Evolutionary conservation across 2,329 filamentous ascomycete genomes (phyloP), one percentile per base, ranked within the genome.

Genomic region (Ascochyta lentis): DNA sequence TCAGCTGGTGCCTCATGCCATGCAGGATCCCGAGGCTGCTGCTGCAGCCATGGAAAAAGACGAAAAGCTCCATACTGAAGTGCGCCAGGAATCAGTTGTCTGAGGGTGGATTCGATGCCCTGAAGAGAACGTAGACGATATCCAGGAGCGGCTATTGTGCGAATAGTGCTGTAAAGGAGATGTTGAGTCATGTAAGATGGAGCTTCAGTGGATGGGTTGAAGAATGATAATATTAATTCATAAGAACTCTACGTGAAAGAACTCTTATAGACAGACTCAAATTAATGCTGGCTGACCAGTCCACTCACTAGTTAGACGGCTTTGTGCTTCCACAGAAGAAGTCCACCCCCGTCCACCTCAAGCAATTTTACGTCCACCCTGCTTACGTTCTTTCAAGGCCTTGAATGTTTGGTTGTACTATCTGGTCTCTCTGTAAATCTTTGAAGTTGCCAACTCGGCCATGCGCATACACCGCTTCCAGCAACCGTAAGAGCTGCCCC

Each of bases 1-100:
- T 55, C 72, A 73, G 53, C 57, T 76, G 26, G 69, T 76, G 23
- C 71, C 70, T 16, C 74, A 76, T 59, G 73, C 73, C 4, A 51
- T 76, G 43, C 58, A 73, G 39, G 72, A 76, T 50, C 68, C 70
- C 4, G 67, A 63, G 6, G 69, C 64, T 2, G 72, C 71, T 0
- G 70, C 42, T 4, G 63, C 62, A 12, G 69, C 68, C 6, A 62
- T 72, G 47, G 63, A 66, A 27, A 69, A 67, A 45, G 53, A 67
- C 9, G 64, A 61, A 34, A 59, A 60, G 35, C 50, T 60, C 2
- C 58, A 58, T 7, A 33, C 46, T 35, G 58, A 58, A 35, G 26
- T 60, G 22, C 43, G 34, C 38, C 34, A 34, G 6, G 39, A 43
- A 27, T 49, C 44, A 4, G n/a, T 54, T 12, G 44, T 29, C 29